Evolutionary conservation across 139 green algal genomes (phyloP).

Genomic region (Closterium sp.): DNA sequence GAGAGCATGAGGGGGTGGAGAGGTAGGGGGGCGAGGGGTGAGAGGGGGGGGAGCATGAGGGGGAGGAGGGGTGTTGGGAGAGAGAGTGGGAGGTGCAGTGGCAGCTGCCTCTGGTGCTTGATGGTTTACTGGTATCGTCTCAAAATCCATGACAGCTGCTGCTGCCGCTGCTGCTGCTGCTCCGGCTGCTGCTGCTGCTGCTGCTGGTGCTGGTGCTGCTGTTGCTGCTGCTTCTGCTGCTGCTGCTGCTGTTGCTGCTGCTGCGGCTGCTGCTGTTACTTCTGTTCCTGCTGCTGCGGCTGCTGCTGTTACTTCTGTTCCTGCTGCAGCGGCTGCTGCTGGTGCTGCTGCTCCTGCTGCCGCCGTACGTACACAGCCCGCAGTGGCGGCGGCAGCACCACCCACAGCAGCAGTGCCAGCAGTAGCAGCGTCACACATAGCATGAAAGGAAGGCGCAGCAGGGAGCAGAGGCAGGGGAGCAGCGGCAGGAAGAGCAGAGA

Average conservation of each 20-base stretch:
- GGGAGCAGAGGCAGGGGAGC: background rate
- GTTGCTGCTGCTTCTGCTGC: background rate
- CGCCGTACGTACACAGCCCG: background rate
- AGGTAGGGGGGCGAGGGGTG: no score
- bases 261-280: background rate
- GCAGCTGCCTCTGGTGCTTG: background rate
- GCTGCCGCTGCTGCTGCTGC: no score
- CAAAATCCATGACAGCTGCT: background rate
- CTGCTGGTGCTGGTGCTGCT: background rate
- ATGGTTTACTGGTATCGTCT: background rate
- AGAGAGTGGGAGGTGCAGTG: background rate
- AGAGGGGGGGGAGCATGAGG: background rate
- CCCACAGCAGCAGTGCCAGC: no score
- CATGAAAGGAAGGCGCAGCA: no score
- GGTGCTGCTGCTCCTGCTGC: no score
- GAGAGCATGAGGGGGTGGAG: no score
- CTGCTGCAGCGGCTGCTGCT: no score
- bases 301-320: no score
- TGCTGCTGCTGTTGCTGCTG: background rate
- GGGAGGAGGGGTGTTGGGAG: background rate
- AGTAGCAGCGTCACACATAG: no score
- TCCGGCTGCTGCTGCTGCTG: background rate
- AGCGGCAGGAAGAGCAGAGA: background rate
- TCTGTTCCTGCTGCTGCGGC: no score
- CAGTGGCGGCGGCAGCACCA: background rate